phyloP scores from a whole-genome alignment of 805 yeast species.

The Spathaspora gorwiae region DNA sequence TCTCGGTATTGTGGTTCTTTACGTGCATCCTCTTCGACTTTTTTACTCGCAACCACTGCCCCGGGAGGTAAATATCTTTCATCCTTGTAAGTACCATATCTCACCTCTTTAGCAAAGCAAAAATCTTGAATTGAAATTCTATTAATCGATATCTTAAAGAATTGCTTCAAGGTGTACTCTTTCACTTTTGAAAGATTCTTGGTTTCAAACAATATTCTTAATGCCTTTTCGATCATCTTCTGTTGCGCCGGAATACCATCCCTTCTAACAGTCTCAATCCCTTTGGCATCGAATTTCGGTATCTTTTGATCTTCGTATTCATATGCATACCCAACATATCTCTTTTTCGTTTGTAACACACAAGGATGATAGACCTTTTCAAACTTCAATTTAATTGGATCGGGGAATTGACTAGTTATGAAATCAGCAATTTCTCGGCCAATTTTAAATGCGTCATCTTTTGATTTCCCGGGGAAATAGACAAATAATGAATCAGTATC shows the following conservation, averaged over 20 bases:
- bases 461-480: slow-evolving; percentile 77
- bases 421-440: slow-evolving; percentile 67
- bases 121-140: slow-evolving; percentile 73
- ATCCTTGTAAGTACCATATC: slow-evolving; percentile 76
- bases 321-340: slow-evolving; percentile 86
- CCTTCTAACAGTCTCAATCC: slow-evolving; percentile 89
- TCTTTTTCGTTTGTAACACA: slow-evolving; percentile 70
- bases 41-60: slow-evolving; percentile 70
- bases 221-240: slow-evolving; percentile 66
- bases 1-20: slow-evolving; percentile 85
- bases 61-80: slow-evolving; percentile 83
- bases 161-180: slow-evolving; percentile 58
- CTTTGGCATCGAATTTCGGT: slow-evolving; percentile 90
- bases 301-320: slow-evolving; percentile 50
- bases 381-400: slow-evolving; percentile 78
- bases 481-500: slow-evolving; percentile 95
- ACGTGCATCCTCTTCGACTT: slow-evolving; percentile 59
- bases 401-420: slow-evolving; percentile 66
- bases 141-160: slow-evolving; percentile 59
- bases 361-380: slow-evolving; percentile 93
- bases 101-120: slow-evolving; percentile 87
- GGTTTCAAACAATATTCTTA: slow-evolving; percentile 68
- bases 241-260: slow-evolving; percentile 95
- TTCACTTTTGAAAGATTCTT: slow-evolving; percentile 69
- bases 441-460: slow-evolving; percentile 68